Evolutionary conservation across 352 stramenopile genomes (phyloP).

Genomic region (Globisporangium iwayamae): DNA sequence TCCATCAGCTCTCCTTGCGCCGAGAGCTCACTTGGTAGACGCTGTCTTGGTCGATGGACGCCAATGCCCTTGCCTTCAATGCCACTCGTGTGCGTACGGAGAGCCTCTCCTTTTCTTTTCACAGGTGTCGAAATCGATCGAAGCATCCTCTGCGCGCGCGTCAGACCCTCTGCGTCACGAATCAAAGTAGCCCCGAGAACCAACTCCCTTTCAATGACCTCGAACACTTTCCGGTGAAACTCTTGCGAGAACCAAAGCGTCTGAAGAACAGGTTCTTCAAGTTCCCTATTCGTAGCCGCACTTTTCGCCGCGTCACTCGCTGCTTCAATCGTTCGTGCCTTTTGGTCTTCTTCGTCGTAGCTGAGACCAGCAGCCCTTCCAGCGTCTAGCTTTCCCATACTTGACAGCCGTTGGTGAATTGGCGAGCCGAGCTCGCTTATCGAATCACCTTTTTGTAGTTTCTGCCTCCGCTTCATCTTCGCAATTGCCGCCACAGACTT

Average conservation of each 20-base stretch:
- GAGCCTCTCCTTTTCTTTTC: slow-evolving; percentile 35
- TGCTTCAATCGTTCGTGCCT: slow-evolving; percentile 58
- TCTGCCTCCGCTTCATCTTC: slow-evolving; percentile 71
- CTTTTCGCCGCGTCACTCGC: slow-evolving; percentile 78
- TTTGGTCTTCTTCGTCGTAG: slow-evolving; percentile 53
- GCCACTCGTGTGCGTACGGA: slow-evolving; percentile 46
- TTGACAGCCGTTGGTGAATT: slow-evolving; percentile 14
- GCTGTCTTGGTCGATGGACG: background rate
- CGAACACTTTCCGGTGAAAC: slow-evolving; percentile 84
- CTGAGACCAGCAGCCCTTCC: slow-evolving; percentile 23
- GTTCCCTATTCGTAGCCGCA: slow-evolving; percentile 62
- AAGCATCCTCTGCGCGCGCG: slow-evolving; percentile 75
- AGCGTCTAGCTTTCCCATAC: slow-evolving; percentile 17
- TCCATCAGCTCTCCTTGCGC: slow-evolving; percentile 49
- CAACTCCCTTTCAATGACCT: slow-evolving; percentile 81
- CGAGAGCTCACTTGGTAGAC: slow-evolving; percentile 28
- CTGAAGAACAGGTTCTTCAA: slow-evolving; percentile 73
- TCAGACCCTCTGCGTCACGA: slow-evolving; percentile 72
- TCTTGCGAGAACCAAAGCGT: slow-evolving; percentile 87
- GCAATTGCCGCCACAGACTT: slow-evolving; percentile 57
- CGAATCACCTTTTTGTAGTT: slow-evolving; percentile 38
- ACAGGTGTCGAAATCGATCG: slow-evolving; percentile 79
- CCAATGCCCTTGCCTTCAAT: slow-evolving; percentile 18
- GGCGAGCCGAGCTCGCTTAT: slow-evolving; percentile 18
- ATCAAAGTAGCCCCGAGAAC: slow-evolving; percentile 62